phyloP scores from a whole-genome alignment of 75 land plant genomes.

The Cunninghamia lanceolata region DNA sequence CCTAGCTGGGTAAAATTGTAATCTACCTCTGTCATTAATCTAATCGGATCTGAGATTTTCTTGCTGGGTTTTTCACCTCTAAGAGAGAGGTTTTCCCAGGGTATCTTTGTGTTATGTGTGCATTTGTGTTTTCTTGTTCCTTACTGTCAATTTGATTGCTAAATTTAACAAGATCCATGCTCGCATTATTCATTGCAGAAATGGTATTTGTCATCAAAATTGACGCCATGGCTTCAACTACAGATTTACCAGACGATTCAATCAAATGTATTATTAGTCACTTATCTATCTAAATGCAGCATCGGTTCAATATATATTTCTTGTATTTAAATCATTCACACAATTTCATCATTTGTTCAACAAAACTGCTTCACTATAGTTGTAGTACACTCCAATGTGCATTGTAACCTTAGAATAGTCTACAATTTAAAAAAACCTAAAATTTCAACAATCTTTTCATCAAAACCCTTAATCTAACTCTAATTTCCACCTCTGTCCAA shows the following conservation, averaged over 20 bases:
- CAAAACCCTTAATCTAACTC: not conserved
- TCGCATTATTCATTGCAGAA: conserved; percentile 41
- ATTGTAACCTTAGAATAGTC: not conserved
- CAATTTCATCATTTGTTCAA: not conserved
- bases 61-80: too few species aligned
- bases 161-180: too few species aligned
- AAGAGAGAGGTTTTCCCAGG: too few species aligned
- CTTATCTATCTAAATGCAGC: not conserved
- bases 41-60: too few species aligned
- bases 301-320: not conserved
- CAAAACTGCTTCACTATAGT: not conserved
- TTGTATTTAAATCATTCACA: not conserved
- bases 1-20: too few species aligned
- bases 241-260: not conserved
- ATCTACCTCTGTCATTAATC: too few species aligned
- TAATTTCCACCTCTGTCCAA: not conserved
- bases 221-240: conserved; percentile 30
- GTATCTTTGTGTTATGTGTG: too few species aligned
- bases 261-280: not conserved
- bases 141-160: too few species aligned
- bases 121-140: too few species aligned
- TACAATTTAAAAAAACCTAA: too few species aligned
- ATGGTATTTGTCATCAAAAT: conserved; percentile 65
- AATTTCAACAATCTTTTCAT: not conserved
- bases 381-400: not conserved